Conservation (phyloP, 306 rosid species). For the Hippophae gyantsensis region DNA sequence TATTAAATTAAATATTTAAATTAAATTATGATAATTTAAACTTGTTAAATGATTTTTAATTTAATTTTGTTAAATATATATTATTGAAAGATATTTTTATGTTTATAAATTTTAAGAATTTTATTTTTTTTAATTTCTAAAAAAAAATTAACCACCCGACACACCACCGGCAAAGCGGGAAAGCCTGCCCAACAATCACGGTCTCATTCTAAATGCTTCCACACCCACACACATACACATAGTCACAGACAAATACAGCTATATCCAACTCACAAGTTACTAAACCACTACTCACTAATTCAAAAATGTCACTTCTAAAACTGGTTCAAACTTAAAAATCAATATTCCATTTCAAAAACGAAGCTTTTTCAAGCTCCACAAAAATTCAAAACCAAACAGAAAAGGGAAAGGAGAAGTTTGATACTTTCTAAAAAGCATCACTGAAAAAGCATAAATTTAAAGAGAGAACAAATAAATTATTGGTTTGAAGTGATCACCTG, state of each 20-base stretch:
- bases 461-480: not conserved
- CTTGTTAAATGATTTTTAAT: too few relatives aligned
- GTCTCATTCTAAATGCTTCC: conserved; percentile 11
- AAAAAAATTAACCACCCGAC: not conserved
- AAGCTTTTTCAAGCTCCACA: not conserved
- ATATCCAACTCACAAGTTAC: too few relatives aligned
- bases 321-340: not conserved
- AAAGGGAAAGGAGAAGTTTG: not conserved
- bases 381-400: not conserved
- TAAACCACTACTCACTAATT: too few relatives aligned
- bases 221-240: too few relatives aligned
- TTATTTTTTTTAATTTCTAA: too few relatives aligned
- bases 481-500: conserved; percentile 34
- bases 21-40: too few relatives aligned
- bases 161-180: not conserved
- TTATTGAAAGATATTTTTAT: too few relatives aligned
- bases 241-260: too few relatives aligned
- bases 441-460: not conserved
- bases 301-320: too few relatives aligned
- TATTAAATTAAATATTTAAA: too few relatives aligned
- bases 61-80: too few relatives aligned
- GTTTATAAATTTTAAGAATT: too few relatives aligned
- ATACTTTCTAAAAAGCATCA: not conserved
- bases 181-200: conserved; percentile 33
- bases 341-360: not conserved